phyloP scores from a whole-genome alignment of 305 asterid species.

The Solanum aculeatissimum region DNA sequence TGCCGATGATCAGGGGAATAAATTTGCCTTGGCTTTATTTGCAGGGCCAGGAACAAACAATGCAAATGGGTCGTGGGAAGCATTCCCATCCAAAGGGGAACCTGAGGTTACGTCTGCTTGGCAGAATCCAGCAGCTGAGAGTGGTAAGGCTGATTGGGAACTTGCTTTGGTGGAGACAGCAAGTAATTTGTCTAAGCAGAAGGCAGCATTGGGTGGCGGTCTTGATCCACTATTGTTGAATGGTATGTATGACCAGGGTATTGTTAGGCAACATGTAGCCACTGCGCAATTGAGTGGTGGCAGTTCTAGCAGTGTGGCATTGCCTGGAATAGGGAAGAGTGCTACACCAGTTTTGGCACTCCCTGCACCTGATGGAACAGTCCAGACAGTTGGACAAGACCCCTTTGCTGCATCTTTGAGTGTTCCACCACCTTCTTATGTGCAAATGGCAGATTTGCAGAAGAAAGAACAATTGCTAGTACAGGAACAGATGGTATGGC shows the following conservation, averaged over 20 bases:
- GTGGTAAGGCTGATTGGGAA: slow-evolving; percentile 91
- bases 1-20: slow-evolving; percentile 89
- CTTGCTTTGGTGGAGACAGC: slow-evolving; percentile 75
- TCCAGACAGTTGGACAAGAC: slow-evolving; percentile 65
- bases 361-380: slow-evolving; percentile 87
- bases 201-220: slow-evolving; percentile 79
- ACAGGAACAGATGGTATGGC: slow-evolving; percentile 82
- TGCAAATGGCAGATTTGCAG: slow-evolving; percentile 84
- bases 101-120: slow-evolving; percentile 71
- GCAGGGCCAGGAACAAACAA: slow-evolving; percentile 49
- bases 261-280: slow-evolving; percentile 68
- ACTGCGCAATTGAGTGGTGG: slow-evolving; percentile 55
- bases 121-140: slow-evolving; percentile 87
- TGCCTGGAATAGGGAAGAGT: slow-evolving; percentile 50
- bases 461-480: slow-evolving; percentile 61
- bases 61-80: slow-evolving; percentile 73
- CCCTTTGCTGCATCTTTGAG: slow-evolving; percentile 81
- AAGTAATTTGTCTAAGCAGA: slow-evolving; percentile 57
- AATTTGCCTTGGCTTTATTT: slow-evolving; percentile 73
- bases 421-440: slow-evolving; percentile 76
- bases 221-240: slow-evolving; percentile 64
- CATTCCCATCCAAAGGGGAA: slow-evolving; percentile 56
- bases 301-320: slow-evolving; percentile 80
- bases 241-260: slow-evolving; percentile 94
- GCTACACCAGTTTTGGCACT: slow-evolving; percentile 72